Conservation (phyloP, 2,329 filamentous ascomycete species). For the Knufia fluminis region DNA sequence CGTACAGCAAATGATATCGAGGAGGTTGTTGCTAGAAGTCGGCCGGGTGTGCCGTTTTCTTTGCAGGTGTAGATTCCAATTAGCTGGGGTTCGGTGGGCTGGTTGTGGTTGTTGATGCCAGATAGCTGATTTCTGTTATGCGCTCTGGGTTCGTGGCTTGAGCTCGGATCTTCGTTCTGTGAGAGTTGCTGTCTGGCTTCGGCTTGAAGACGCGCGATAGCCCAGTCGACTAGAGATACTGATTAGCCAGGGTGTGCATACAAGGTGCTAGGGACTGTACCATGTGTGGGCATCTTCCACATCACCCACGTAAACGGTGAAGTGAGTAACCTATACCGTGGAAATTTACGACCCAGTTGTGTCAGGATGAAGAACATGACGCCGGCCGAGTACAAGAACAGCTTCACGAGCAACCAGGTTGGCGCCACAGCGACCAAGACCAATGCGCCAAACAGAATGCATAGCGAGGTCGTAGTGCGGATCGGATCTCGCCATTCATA, state of each 20-base stretch:
- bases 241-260: background rate
- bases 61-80: conserved; percentile 8
- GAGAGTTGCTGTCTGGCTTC: conserved; percentile 9
- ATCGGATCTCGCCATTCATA: conserved; percentile 13
- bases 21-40: conserved; percentile 5
- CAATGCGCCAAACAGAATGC: conserved; percentile 3
- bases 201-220: conserved; percentile 12
- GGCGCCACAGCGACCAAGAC: conserved; percentile 8
- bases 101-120: background rate
- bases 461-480: conserved; percentile 4
- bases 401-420: conserved; percentile 13
- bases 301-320: conserved; percentile 12
- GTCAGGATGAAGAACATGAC: conserved; percentile 13
- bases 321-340: conserved; percentile 10
- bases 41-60: background rate
- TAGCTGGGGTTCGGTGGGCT: background rate
- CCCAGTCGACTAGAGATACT: conserved; percentile 11
- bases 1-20: conserved; percentile 6
- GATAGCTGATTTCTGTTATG: background rate
- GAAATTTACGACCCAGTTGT: conserved; percentile 8
- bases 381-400: conserved; percentile 7
- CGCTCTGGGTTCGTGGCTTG: background rate
- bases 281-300: conserved; percentile 14
- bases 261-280: background rate
- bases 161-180: background rate